Evolutionary conservation across 2,329 filamentous ascomycete species (phyloP), one percentile per base, ranked within the genome.

Genomic region (Aspergillus bombycis): DNA sequence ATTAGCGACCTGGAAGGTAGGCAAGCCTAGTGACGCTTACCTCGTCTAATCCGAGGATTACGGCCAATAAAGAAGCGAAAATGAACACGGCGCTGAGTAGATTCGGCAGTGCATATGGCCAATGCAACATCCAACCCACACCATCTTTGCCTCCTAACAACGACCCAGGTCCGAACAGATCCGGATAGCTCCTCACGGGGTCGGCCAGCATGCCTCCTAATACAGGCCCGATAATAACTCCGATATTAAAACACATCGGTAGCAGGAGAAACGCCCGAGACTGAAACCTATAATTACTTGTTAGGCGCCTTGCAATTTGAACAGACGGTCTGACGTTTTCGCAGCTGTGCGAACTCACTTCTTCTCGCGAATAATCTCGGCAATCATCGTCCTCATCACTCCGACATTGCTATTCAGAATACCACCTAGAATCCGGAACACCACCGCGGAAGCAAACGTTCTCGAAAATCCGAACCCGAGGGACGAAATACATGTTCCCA

Each of bases 301-400:
- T 46, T 45, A 50, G 30, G 6, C 11, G 4, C 10, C 12, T 23
- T 19, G n/a, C 50, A 11, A 46, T 21, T 36, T 11, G 54, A 36
- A 26, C 28, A 26, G 19, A 30, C 2, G 28, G 3, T 26, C 9
- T 8, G 4, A n/a, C 12, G 19, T 11, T 21, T 23, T 14, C n/a
- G 30, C 26, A 14, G 30, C 52, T 11, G 34, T 1, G 16, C 9
- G 0, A 16, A 65, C 74, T 43, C 70, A 90, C 81, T 85, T 89
- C 76, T 90, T 91, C 77, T 91, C 89, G 57, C 84, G 82, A 43
- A 92, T 86, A 38, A 91, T 89, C 75, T 93, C 90, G 2, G 85
- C 85, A 53, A 92, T 89, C 85, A 92, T 89, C 7, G 89, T 91
- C 64, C 89, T 81, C 88, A 92, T 89, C 3, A 92, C 89, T 0